Evolutionary conservation across 768 basidiomycete species (phyloP).

Genomic region (Termitomyces heimii): DNA sequence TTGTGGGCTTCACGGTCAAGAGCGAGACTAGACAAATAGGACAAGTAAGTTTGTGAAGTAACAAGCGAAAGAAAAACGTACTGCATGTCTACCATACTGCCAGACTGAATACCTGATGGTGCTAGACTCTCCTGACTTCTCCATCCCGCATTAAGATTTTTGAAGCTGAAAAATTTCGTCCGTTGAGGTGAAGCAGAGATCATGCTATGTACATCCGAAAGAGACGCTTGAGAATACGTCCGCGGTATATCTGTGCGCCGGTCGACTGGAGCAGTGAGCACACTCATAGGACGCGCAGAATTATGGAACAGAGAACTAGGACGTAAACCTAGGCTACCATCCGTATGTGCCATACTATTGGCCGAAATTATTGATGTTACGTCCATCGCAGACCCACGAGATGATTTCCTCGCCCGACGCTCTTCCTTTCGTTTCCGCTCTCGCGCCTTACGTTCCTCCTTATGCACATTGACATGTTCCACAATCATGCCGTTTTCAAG

Average conservation of each 20-base stretch:
- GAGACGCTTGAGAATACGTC: slow-evolving; percentile 72
- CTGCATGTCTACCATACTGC: slow-evolving; percentile 94
- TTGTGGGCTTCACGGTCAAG: slow-evolving; percentile 57
- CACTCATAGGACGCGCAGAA: slow-evolving; percentile 54
- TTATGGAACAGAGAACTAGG: slow-evolving; percentile 58
- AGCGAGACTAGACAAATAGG: slow-evolving; percentile 51
- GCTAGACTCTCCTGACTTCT: slow-evolving; percentile 79
- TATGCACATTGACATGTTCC: slow-evolving; percentile 79
- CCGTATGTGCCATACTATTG: slow-evolving; percentile 47
- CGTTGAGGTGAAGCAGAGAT: slow-evolving; percentile 62
- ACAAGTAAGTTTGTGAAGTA: background rate
- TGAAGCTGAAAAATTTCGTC: slow-evolving; percentile 74
- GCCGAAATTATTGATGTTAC: slow-evolving; percentile 70
- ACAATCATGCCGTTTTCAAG: slow-evolving; percentile 88
- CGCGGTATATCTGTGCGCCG: slow-evolving; percentile 52
- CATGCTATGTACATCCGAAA: slow-evolving; percentile 75
- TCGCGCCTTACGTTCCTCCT: slow-evolving; percentile 70
- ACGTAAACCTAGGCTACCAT: slow-evolving; percentile 49
- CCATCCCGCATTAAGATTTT: slow-evolving; percentile 66
- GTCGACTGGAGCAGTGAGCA: slow-evolving; percentile 53
- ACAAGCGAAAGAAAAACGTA: slow-evolving; percentile 33
- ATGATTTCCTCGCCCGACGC: slow-evolving; percentile 66
- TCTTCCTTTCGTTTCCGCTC: slow-evolving; percentile 69
- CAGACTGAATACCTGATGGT: slow-evolving; percentile 65
- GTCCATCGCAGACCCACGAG: slow-evolving; percentile 64